These are phyloP conservation scores for Sextonia rubra DNA, from an alignment of 164 flowering plant genomes.

Conservation along the genomic window DNA sequence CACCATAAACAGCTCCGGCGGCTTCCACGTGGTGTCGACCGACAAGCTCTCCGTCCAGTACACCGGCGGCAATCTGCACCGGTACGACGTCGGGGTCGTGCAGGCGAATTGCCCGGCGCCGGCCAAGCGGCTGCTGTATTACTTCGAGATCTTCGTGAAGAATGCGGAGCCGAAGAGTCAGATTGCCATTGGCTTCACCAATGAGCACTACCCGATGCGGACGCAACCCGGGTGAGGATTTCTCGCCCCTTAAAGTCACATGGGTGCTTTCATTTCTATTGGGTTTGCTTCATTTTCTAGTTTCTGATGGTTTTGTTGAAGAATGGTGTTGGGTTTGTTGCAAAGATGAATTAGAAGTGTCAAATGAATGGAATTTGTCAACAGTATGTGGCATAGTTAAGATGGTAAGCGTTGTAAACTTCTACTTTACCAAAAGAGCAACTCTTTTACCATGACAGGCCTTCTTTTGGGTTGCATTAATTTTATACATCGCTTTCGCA, in stretches of 20 bases:
- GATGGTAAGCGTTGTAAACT: too few relatives aligned
- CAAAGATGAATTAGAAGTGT: neutral
- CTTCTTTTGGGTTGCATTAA: too few relatives aligned
- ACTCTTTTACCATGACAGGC: too few relatives aligned
- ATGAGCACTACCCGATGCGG: conserved; percentile 64
- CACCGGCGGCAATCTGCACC: conserved; percentile 59
- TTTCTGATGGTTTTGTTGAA: neutral
- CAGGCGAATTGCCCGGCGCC: conserved; percentile 91
- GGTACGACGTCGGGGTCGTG: conserved; percentile 89
- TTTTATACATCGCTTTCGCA: too few relatives aligned
- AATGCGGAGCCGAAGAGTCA: conserved; percentile 83
- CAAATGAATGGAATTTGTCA: neutral
- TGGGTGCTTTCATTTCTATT: neutral
- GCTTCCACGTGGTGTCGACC: conserved; percentile 61
- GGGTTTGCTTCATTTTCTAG: neutral
- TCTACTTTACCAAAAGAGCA: too few relatives aligned
- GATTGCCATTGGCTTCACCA: conserved; percentile 80
- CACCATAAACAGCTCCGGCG: conserved; percentile 82
- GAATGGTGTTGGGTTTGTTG: neutral
- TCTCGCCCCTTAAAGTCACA: too few relatives aligned
- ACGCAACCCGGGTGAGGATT: conserved; percentile 80
- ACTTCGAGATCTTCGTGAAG: conserved; percentile 86
- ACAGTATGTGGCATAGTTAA: neutral
- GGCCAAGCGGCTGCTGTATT: conserved; percentile 51
- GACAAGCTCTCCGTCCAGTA: conserved; percentile 84